Base-by-base conservation (phyloP, 805 yeast genomes). In the Kuraishia cidri region DNA sequence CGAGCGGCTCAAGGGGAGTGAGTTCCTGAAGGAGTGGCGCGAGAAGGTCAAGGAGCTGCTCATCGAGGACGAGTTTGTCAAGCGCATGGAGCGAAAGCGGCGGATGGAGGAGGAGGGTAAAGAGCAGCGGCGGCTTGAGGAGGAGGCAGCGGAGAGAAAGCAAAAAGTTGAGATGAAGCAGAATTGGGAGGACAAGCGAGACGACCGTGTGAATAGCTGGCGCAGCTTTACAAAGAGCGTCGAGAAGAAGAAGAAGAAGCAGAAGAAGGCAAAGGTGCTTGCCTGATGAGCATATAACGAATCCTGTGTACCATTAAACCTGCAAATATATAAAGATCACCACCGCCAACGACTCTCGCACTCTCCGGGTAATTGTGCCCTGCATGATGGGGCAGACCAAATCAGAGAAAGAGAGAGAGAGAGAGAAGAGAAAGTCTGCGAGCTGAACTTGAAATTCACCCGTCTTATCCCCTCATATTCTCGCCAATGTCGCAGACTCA, bases 161-260 rank as follows among this genome's bases (percentile, higher is more conserved):
- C 52, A 56, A 9, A 48, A 56, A 27, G 37, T 47, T 26, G 56
- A 69, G 29, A 48, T 63, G 42, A 67, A 64, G 24, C 48, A 58
- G 31, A 55, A 60, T 14, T 79, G 87, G 87, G 86, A 78, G 41
- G 71, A 66, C 32, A 64, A 64, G 10, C 40, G 84, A 30, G 84
- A 75, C 27, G 49, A 48, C 8, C 52, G 87, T 24, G 83, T 79
- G 5, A 48, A 53, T 6, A 72, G 62, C 44, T 79, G 87, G 87
- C 52, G 85, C 33, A 48, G 45, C 6, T 79, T 67, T 46, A 48
- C 60, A 10, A 52, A 57, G 23, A 63, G 64, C 36, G 49, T 58
- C 11, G 65, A 58, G 20, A 66, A 66, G 47, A 71, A 69, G 51
- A 67, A 63, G 47, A 61, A 55, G 44, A 69, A 60, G 50, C 58